Base-by-base conservation (phyloP, 495 filamentous ascomycete genomes). In the Penicillium maclennaniae region DNA sequence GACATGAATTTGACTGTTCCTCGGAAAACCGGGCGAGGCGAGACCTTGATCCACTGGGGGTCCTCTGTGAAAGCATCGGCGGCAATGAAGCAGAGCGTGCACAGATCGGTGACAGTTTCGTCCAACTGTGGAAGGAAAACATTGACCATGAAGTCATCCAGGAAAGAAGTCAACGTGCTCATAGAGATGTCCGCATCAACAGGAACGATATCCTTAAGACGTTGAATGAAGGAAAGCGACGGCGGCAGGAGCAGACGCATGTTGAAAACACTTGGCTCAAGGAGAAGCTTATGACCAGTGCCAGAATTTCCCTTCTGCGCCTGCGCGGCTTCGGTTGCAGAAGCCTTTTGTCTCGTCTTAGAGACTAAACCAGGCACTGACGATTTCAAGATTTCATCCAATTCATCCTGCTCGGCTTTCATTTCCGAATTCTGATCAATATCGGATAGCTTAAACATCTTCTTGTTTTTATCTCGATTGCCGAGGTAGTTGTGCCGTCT, bases 71-170 rank as follows among this genome's bases (percentile, higher is more conserved):
- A 99, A 16, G 91, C 87, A 68, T 97, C 90, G 9, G 84, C 64
- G 41, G 92, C 89, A 58, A 87, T 87, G 64, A 92, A 88, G 17
- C 87, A 87, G 41, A 87, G 80, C 28, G 87, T 85, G 67, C 89
- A 90, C 26, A 96, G 76, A 63, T 99, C 95, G 12, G 86, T 84
- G 7, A 99, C 82, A 0, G 95, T 96, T 62, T 99, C 93, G 47
- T 99, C 93, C 14, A 99, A 73, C 62, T 97, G 95, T 17, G 93
- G 93, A 50, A 92, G 87, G 74, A 99, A 99, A 34, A 97, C 92
- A 61, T 97, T 97, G 68, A 97, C 86, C 48, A 99, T 82, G 70
- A 97, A 97, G 66, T 99, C 95, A 66, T 99, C 93, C 10, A 99
- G 81, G 72, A 99, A 99, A 20, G 90, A 92, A 1, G 93, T 97